These are phyloP conservation scores for Flaveria robusta DNA, from an alignment of 129 eudicot genomes.

Conservation along the genomic window DNA sequence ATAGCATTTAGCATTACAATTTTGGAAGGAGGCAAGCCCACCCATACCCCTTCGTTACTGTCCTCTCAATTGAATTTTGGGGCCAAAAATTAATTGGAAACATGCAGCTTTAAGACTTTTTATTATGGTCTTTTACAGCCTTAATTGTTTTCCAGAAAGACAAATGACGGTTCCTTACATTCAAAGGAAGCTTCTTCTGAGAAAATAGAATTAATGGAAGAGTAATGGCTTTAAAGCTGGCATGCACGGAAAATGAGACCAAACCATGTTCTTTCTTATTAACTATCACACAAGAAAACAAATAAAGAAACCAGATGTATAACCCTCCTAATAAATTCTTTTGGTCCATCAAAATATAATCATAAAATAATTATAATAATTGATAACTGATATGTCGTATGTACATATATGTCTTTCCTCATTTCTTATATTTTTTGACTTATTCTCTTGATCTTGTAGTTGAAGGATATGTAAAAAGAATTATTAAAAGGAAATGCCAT, in stretches of 20 bases:
- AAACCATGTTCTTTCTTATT: slow-evolving; percentile 35
- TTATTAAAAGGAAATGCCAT: too few species aligned
- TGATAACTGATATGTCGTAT: too few species aligned
- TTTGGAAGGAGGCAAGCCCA: background rate
- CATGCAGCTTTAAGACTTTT: slow-evolving; percentile 25
- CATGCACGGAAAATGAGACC: slow-evolving; percentile 37
- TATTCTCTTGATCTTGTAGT: too few species aligned
- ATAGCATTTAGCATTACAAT: background rate
- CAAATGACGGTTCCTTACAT: slow-evolving; percentile 30
- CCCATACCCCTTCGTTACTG: background rate
- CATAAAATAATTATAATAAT: too few species aligned
- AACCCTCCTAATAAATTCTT: background rate
- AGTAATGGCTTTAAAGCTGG: slow-evolving; percentile 35
- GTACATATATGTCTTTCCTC: too few species aligned
- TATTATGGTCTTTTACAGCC: slow-evolving; percentile 34
- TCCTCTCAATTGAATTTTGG: slow-evolving; percentile 11
- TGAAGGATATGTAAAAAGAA: too few species aligned
- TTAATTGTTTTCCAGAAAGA: slow-evolving; percentile 30
- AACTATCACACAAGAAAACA: slow-evolving; percentile 23
- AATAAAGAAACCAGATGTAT: background rate
- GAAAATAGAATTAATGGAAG: slow-evolving; percentile 13
- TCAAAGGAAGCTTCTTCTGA: slow-evolving; percentile 28
- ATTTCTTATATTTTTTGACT: too few species aligned
- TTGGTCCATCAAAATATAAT: too few species aligned
- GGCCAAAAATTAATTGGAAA: slow-evolving; percentile 19